Conservation (phyloP, 495 filamentous ascomycete species). For the Ascodesmis nigricans region DNA sequence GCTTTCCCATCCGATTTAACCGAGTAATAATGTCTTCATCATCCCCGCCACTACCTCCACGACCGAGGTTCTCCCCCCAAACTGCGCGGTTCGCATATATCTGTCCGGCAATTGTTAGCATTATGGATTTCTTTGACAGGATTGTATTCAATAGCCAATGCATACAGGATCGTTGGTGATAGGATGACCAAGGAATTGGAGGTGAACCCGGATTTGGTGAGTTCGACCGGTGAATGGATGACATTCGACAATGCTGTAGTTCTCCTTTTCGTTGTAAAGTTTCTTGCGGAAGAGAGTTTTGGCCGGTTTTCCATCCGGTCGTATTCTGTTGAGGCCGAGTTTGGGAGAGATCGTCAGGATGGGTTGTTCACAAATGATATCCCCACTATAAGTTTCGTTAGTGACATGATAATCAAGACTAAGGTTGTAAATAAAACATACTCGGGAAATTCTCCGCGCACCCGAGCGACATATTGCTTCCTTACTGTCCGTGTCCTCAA, state of each 20-base stretch:
- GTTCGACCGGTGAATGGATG: conserved; percentile 82
- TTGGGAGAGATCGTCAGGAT: conserved; percentile 89
- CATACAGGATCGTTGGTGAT: conserved; percentile 66
- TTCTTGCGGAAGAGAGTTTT: conserved; percentile 75
- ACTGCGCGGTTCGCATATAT: conserved; percentile 90
- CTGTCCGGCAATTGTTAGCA: neutral
- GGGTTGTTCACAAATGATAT: conserved; percentile 74
- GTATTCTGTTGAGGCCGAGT: conserved; percentile 74
- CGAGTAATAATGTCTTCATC: conserved; percentile 79
- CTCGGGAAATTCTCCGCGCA: conserved; percentile 75
- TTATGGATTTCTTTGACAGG: neutral
- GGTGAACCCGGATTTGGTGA: conserved; percentile 83
- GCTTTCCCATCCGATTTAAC: conserved; percentile 77
- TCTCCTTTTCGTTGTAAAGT: conserved; percentile 33
- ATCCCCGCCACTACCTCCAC: conserved; percentile 38
- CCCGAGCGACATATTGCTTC: conserved; percentile 86
- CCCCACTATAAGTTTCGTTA: conserved; percentile 23
- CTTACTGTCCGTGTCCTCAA: conserved; percentile 54
- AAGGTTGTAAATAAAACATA: neutral
- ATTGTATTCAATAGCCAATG: neutral
- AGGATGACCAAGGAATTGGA: conserved; percentile 84
- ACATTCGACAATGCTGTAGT: conserved; percentile 88
- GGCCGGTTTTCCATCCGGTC: conserved; percentile 76
- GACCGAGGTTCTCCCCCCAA: conserved; percentile 60
- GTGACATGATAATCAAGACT: neutral